Evolutionary conservation across 345 rosid genomes (phyloP).

Genomic region (Eucalyptus leucophloia): DNA sequence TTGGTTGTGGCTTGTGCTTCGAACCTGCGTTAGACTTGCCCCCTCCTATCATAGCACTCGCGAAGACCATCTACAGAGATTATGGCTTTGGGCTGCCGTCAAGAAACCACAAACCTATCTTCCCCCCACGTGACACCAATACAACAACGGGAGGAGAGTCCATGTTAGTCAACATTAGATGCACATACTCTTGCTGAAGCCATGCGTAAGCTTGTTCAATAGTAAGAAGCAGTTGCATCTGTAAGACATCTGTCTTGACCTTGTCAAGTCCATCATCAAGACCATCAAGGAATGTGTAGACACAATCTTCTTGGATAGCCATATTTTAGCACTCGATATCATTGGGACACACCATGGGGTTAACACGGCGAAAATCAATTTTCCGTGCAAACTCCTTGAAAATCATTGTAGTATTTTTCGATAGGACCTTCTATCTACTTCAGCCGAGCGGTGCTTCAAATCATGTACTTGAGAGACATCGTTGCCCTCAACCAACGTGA

Average conservation of each 20-base stretch:
- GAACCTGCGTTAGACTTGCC: not conserved
- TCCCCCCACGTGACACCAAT: not conserved
- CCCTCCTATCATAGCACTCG: not conserved
- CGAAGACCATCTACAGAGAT: not conserved
- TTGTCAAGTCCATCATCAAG: not conserved
- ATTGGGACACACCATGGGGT: not conserved
- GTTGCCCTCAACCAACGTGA: not conserved
- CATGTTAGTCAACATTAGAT: not conserved
- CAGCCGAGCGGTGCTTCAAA: accelerated
- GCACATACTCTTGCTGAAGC: accelerated
- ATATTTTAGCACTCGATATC: not conserved
- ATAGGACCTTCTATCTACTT: not conserved
- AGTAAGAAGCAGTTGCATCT: not conserved
- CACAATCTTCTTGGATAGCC: not conserved
- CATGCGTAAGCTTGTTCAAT: not conserved
- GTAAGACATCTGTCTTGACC: accelerated
- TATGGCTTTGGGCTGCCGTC: not conserved
- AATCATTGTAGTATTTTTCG: not conserved
- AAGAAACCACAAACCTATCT: not conserved
- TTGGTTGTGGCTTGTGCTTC: not conserved
- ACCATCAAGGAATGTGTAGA: not conserved
- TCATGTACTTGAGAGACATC: not conserved
- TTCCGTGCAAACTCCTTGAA: not conserved
- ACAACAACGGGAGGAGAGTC: accelerated
- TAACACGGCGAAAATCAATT: not conserved